phyloP scores from a whole-genome alignment of 163 green algal species.

The Chlamydomonas reinhardtii region DNA sequence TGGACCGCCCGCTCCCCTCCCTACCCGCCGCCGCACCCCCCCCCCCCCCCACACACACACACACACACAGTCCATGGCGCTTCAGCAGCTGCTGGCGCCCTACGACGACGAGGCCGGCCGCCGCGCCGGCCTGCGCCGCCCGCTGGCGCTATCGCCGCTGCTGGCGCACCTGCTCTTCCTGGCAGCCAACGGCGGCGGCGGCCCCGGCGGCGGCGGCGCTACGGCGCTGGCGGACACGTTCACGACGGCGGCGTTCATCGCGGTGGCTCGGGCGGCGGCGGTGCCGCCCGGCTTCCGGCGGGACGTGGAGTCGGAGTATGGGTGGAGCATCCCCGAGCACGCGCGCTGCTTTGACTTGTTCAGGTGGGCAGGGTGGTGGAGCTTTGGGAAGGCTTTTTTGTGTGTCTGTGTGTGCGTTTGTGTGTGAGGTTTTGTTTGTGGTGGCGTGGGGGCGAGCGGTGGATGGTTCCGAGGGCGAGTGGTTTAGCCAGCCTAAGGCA shows the following conservation, averaged over 20 bases:
- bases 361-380: constrained; percentile 47
- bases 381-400: no score
- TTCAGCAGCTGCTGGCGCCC: constrained; percentile 68
- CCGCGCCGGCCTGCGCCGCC: constrained; percentile 7
- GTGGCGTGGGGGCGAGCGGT: no score
- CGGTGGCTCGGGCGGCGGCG: constrained; percentile 44
- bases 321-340: constrained; percentile 17
- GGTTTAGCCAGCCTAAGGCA: no score
- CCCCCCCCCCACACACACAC: background rate
- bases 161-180: constrained; percentile 38
- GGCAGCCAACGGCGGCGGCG: constrained; percentile 27
- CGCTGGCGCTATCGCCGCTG: background rate
- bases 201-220: constrained; percentile 33
- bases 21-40: background rate
- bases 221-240: constrained; percentile 81
- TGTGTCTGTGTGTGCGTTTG: no score
- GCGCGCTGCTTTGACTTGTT: constrained; percentile 61
- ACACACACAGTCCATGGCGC: background rate
- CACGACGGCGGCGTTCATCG: constrained; percentile 67
- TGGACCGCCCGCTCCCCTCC: no score
- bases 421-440: no score
- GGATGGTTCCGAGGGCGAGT: no score
- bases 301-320: constrained; percentile 61
- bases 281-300: constrained; percentile 56
- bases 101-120: constrained; percentile 63